phyloP scores from a whole-genome alignment of 164 flowering plant species.

The Vitis cinerea region DNA sequence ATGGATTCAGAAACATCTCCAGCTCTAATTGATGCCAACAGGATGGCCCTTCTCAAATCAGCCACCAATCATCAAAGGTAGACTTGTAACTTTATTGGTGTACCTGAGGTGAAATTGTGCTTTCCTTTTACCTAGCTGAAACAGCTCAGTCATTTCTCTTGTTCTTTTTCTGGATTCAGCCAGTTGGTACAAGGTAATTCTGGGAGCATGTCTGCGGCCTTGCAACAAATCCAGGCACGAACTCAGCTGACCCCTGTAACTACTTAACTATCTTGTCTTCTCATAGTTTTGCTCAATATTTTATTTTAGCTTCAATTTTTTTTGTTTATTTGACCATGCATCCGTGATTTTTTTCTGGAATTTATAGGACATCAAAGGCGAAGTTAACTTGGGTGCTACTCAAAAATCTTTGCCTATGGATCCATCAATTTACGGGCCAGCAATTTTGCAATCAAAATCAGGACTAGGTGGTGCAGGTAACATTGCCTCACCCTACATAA shows the following conservation, averaged over 20 bases:
- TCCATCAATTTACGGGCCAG: conserved; percentile 80
- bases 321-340: background rate
- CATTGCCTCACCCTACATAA: background rate
- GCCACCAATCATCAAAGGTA: conserved; percentile 77
- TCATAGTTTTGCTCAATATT: background rate
- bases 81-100: background rate
- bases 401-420: conserved; percentile 79
- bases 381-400: conserved; percentile 57
- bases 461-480: conserved; percentile 71
- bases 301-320: background rate
- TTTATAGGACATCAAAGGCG: conserved; percentile 69
- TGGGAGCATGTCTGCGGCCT: conserved; percentile 64
- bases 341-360: conserved; percentile 7
- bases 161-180: conserved; percentile 52
- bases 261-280: conserved; percentile 13
- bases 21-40: conserved; percentile 68
- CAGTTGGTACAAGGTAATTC: conserved; percentile 74
- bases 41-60: conserved; percentile 80
- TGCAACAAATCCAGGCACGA: conserved; percentile 84
- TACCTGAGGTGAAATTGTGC: background rate
- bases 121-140: conserved; percentile 5
- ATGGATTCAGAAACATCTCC: conserved; percentile 73
- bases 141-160: conserved; percentile 12
- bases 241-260: conserved; percentile 57
- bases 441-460: conserved; percentile 78